Percentiles rank a stretch among this genome's conserved stretches.
phyloP scores from a whole-genome alignment of 2,329 filamentous ascomycete genomes.

The Drechslerella coelobrocha region DNA sequence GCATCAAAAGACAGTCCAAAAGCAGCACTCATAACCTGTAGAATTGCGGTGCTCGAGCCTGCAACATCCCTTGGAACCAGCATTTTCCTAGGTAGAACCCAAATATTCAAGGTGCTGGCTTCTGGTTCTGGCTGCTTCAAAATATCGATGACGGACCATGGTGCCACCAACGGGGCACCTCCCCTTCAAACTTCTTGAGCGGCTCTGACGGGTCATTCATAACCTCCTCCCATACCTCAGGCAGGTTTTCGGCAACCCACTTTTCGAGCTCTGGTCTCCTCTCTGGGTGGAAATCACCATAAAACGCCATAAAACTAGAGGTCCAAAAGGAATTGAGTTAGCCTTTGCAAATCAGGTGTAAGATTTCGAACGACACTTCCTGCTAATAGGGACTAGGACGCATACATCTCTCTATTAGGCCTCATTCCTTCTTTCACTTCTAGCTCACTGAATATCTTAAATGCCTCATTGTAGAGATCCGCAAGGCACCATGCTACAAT shows the following conservation, averaged over 20 bases:
- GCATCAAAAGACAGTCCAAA: no score
- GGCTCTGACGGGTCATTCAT: constrained; percentile 58
- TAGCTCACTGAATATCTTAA: constrained; percentile 71
- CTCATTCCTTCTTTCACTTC: constrained; percentile 70
- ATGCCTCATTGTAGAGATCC: constrained; percentile 72
- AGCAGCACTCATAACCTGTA: no score
- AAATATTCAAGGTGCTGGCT: no score
- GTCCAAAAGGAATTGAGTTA: no score
- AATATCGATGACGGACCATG: constrained; percentile 16
- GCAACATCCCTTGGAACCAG: no score
- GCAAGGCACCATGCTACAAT: constrained; percentile 77
- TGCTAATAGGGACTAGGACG: constrained; percentile 53
- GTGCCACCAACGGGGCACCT: constrained; percentile 24
- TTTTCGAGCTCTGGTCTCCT: constrained; percentile 73
- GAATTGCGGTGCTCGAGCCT: no score
- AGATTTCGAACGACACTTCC: no score
- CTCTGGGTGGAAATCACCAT: constrained; percentile 56
- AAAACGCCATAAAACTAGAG: constrained; percentile 46
- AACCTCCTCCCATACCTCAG: constrained; percentile 72
- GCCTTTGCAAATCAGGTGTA: no score
- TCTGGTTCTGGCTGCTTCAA: no score
- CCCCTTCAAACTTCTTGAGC: constrained; percentile 35
- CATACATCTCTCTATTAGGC: constrained; percentile 76
- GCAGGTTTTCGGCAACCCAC: constrained; percentile 75
- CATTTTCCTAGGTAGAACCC: no score